Percentiles rank a stretch among this genome's conserved stretches.
Evolutionary conservation across 1,284 basidiomycete genomes (phyloP).

Genomic region (Fomitiporia mediterranea): DNA sequence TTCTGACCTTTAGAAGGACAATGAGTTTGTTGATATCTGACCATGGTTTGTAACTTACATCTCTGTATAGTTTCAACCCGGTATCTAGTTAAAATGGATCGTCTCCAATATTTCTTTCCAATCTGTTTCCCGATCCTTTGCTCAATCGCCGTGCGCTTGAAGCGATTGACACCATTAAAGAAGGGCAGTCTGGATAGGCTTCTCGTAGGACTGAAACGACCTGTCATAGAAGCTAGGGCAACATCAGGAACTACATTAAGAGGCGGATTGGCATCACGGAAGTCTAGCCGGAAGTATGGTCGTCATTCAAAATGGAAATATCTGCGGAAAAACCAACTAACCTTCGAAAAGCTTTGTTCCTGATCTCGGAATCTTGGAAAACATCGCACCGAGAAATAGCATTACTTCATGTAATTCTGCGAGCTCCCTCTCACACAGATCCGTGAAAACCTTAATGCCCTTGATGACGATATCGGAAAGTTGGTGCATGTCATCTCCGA

Average conservation of each 20-base stretch:
- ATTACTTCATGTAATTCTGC: background rate
- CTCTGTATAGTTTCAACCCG: slow-evolving; percentile 10
- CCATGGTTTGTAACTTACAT: slow-evolving; percentile 6
- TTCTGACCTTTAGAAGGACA: too few relatives aligned
- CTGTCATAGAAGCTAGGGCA: too few relatives aligned
- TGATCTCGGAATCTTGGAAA: background rate
- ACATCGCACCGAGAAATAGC: slow-evolving; percentile 8
- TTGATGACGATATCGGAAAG: background rate
- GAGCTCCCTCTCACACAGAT: slow-evolving; percentile 2
- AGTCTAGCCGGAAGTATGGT: too few relatives aligned
- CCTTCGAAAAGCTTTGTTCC: background rate
- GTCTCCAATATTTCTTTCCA: background rate
- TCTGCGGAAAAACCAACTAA: too few relatives aligned
- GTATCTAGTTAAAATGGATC: background rate
- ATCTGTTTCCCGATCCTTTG: background rate
- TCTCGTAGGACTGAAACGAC: too few relatives aligned
- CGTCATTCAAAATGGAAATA: too few relatives aligned
- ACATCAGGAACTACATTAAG: too few relatives aligned
- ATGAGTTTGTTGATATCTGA: too few relatives aligned
- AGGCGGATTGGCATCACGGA: too few relatives aligned
- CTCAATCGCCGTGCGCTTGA: too few relatives aligned
- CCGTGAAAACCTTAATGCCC: background rate
- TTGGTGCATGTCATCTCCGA: background rate
- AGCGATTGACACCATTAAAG: too few relatives aligned
- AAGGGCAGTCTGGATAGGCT: too few relatives aligned